These are phyloP conservation scores for Bjerkandera adusta DNA, from an alignment of 1,284 basidiomycete species.

Conservation along the genomic window DNA sequence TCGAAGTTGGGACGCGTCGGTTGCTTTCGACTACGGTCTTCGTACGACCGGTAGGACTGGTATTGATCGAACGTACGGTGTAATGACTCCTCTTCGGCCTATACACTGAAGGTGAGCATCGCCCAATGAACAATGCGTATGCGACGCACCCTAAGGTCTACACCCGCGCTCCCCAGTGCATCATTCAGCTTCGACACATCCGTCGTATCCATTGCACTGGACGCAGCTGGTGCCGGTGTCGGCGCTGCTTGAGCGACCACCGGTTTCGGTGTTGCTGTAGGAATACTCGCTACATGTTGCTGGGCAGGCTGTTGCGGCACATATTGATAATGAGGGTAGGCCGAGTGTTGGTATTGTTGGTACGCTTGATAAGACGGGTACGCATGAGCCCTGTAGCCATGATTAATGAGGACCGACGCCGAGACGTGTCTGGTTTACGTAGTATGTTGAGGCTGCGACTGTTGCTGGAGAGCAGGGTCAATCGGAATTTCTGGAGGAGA, in stretches of 20 bases:
- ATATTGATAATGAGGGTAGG: slow-evolving; percentile 17
- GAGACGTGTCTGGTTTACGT: slow-evolving; percentile 1
- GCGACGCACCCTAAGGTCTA: slow-evolving; percentile 66
- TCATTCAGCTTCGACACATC: slow-evolving; percentile 79
- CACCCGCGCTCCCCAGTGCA: slow-evolving; percentile 78
- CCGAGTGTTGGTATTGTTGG: slow-evolving; percentile 9
- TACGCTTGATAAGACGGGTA: slow-evolving; percentile 11
- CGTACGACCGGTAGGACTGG: slow-evolving; percentile 56
- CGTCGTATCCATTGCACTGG: slow-evolving; percentile 48
- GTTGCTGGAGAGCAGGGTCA: slow-evolving; percentile 67
- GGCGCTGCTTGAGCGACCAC: no score
- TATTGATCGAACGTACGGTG: slow-evolving; percentile 64
- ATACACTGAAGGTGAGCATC: slow-evolving; percentile 6
- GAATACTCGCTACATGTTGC: slow-evolving; percentile 1
- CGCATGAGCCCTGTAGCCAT: slow-evolving; percentile 4
- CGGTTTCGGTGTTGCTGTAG: slow-evolving; percentile 3
- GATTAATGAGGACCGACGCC: background rate
- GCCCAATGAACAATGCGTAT: background rate
- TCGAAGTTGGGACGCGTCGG: slow-evolving; percentile 64
- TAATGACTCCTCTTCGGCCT: slow-evolving; percentile 81
- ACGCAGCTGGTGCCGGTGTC: slow-evolving; percentile 24
- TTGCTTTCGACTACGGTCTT: slow-evolving; percentile 75
- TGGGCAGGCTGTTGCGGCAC: slow-evolving; percentile 19
- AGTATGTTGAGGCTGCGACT: slow-evolving; percentile 31
- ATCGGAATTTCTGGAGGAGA: slow-evolving; percentile 53